Conservation (phyloP, 1,284 basidiomycete species). For the Tilletia caries region DNA sequence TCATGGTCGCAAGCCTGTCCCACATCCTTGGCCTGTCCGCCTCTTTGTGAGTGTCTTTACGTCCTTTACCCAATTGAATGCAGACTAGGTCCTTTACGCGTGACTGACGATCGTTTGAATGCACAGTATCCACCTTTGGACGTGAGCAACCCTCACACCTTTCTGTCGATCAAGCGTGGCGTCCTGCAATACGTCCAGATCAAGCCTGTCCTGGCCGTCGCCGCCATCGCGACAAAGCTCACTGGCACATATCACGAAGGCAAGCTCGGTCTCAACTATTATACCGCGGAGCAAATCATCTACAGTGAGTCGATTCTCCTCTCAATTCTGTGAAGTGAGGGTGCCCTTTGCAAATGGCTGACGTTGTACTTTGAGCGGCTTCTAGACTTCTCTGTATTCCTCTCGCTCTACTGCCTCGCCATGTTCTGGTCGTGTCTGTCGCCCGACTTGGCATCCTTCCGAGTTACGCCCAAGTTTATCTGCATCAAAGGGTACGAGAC, state of each 20-base stretch:
- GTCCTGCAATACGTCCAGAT: slow-evolving; percentile 96
- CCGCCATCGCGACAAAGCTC: slow-evolving; percentile 80
- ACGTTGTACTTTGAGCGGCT: too few species aligned
- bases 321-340: background rate
- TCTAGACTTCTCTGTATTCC: slow-evolving; percentile 56
- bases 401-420: slow-evolving; percentile 54
- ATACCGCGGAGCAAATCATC: slow-evolving; percentile 64
- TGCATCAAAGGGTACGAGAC: slow-evolving; percentile 75
- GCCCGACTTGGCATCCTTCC: slow-evolving; percentile 44
- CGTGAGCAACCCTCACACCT: slow-evolving; percentile 67
- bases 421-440: slow-evolving; percentile 50
- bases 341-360: too few species aligned
- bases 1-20: slow-evolving; percentile 81
- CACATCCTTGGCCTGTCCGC: slow-evolving; percentile 77
- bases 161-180: slow-evolving; percentile 88
- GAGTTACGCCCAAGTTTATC: slow-evolving; percentile 64
- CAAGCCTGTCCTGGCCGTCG: slow-evolving; percentile 82
- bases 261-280: slow-evolving; percentile 74
- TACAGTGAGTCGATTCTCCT: slow-evolving; percentile 54
- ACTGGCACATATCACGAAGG: slow-evolving; percentile 87
- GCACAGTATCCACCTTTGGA: slow-evolving; percentile 34
- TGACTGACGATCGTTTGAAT: too few species aligned
- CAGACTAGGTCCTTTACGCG: too few species aligned
- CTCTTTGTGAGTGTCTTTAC: slow-evolving; percentile 28
- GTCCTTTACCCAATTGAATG: too few species aligned